Conservation (phyloP, 176 grass and related monocot species). For the Dactylis glomerata region DNA sequence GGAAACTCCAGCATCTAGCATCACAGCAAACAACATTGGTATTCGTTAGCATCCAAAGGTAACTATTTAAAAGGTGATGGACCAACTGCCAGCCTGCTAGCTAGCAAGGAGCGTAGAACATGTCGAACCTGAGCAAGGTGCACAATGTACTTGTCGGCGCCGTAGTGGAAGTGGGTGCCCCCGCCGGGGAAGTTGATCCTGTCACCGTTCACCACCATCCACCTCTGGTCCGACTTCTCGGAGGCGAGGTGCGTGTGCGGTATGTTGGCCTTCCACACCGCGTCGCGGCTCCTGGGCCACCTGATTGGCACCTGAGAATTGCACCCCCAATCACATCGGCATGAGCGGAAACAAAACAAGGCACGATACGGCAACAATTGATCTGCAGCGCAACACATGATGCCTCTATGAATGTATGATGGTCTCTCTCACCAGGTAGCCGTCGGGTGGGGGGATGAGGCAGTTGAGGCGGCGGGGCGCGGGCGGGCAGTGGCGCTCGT, state of each 20-base stretch:
- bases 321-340: not conserved
- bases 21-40: not conserved
- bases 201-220: constrained; percentile 73
- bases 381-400: not conserved
- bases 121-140: constrained; percentile 60
- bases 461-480: constrained; percentile 56
- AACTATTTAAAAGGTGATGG: not conserved
- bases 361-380: not conserved
- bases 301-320: constrained; percentile 50
- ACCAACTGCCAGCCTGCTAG: too few relatives aligned
- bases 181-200: constrained; percentile 85
- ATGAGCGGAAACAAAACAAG: not conserved
- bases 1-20: constrained; percentile 69
- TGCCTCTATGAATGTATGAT: not conserved
- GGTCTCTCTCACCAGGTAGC: constrained; percentile 47
- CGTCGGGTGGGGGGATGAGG: constrained; percentile 66
- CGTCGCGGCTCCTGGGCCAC: constrained; percentile 70
- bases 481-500: constrained; percentile 77
- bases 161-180: constrained; percentile 70
- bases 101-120: too few relatives aligned
- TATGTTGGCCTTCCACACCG: constrained; percentile 77
- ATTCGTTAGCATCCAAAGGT: not conserved
- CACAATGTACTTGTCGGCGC: constrained; percentile 77
- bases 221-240: constrained; percentile 81
- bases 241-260: constrained; percentile 67